Base-by-base conservation (phyloP, 2,329 filamentous ascomycete genomes). In the Clarireedia homoeocarpa region DNA sequence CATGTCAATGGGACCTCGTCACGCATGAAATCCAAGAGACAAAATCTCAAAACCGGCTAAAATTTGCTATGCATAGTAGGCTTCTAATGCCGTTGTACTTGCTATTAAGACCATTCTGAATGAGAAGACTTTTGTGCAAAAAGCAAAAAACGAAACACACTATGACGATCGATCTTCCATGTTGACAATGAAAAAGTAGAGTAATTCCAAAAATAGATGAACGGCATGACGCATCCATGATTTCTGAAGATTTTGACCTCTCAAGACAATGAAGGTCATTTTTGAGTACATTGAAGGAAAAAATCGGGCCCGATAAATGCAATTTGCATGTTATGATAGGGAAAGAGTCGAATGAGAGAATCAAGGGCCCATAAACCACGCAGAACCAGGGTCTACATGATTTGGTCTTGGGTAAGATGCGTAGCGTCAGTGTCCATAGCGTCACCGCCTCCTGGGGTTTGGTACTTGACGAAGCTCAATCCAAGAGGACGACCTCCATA, bases 401-500 rank as follows among this genome's bases (percentile, higher is more conserved):
- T 96, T 77, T 97, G 91, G 70, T 97, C 92, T 74, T 97, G 94
- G n/a, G 91, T 95, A 69, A 95, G 74, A 59, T 86, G 87, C 51
- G 78, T 82, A 62, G 88, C 82, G 60, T 90, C 84, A 36, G 85
- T 89, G 63, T 96, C 91, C 90, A 96, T 96, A 64, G 77, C 80
- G 61, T 74, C 76, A 20, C 72, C 74, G 46, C 74, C 74, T 42
- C 82, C 79, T 53, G 82, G 77, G 69, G 86, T 92, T 62, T 89
- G 77, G 73, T 97, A 97, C 73, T 94, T 95, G 76, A 96, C 92
- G 69, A 89, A 97, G 71, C 86, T 92, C 67, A 99, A 79, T 57
- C 91, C 91, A 59, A 99, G 84, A 66, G 94, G 94, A 63, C 94
- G 90, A 55, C 91, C 91, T 63, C 94, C 94, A 67, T 99, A 99